phyloP scores from a whole-genome alignment of 257 asterid genomes.

The Lantana camara region DNA sequence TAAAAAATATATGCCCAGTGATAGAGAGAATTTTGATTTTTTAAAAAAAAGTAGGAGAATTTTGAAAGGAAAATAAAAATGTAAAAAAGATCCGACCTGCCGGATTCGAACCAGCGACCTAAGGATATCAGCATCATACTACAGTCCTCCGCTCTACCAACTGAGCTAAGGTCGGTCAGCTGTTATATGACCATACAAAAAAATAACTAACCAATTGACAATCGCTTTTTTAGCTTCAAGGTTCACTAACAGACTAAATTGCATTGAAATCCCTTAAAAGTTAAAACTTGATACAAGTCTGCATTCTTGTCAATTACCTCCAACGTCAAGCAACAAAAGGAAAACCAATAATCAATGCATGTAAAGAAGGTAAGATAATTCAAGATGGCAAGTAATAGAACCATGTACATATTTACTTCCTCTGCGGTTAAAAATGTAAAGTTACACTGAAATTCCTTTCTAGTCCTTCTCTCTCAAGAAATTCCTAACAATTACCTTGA shows the following conservation, averaged over 20 bases:
- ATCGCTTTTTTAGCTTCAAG: too few relatives aligned
- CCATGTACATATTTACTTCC: neutral
- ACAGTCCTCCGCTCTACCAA: constrained; percentile 49
- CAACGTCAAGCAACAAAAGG: neutral
- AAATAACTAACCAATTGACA: too few relatives aligned
- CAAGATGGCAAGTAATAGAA: neutral
- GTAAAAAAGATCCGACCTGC: constrained; percentile 60
- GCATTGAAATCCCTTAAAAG: too few relatives aligned
- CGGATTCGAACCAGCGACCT: constrained; percentile 99
- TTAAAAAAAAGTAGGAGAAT: too few relatives aligned
- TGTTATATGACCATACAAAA: neutral
- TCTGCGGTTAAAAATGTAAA: neutral
- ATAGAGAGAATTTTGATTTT: too few relatives aligned
- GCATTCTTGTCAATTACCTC: neutral
- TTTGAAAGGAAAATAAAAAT: too few relatives aligned
- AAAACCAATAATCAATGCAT: neutral
- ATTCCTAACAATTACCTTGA: neutral
- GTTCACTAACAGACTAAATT: too few relatives aligned
- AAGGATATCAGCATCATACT: constrained; percentile 50
- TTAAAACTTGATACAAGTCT: neutral
- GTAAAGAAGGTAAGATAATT: neutral
- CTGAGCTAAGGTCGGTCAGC: constrained; percentile 40
- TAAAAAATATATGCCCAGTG: too few relatives aligned
- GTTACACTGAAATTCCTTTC: neutral
- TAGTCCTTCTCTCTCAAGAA: neutral